A percentile compares a stretch with the other conserved stretches of the same genome.
Conservation (phyloP, 202 grass and related monocot species). For the Carex sylvatica region DNA sequence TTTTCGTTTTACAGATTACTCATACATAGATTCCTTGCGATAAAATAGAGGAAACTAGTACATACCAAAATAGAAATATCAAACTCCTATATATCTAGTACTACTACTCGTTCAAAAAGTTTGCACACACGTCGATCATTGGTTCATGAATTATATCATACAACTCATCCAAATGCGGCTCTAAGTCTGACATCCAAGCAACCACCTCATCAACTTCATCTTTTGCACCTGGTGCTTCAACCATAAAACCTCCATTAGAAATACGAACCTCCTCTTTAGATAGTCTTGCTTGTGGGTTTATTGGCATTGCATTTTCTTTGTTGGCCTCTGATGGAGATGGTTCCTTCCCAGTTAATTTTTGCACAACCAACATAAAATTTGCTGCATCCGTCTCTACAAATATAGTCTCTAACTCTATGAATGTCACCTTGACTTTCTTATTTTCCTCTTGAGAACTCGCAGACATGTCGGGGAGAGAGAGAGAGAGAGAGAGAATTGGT, state of each 20-base stretch:
- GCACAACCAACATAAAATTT: slow-evolving; percentile 35
- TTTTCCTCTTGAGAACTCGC: neutral
- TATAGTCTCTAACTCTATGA: slow-evolving; percentile 56
- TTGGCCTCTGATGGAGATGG: neutral
- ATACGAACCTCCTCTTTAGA: neutral
- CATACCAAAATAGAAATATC: too few species aligned
- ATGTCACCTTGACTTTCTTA: slow-evolving; percentile 46
- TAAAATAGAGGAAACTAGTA: too few species aligned
- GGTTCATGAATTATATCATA: neutral
- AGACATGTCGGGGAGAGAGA: neutral
- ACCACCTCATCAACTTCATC: neutral
- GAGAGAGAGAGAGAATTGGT: too few species aligned
- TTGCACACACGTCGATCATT: neutral
- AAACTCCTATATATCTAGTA: too few species aligned
- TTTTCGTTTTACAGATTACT: too few species aligned
- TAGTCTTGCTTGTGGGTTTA: neutral
- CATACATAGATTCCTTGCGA: too few species aligned
- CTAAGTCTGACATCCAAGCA: neutral
- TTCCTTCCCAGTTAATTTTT: slow-evolving; percentile 60
- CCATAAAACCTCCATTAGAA: neutral
- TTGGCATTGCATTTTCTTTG: neutral
- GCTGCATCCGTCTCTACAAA: slow-evolving; percentile 58
- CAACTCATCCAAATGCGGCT: slow-evolving; percentile 1
- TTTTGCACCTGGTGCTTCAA: too few species aligned
- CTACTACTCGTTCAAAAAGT: too few species aligned